Evolutionary conservation across 2,329 filamentous ascomycete species (phyloP), one percentile per base, ranked within the genome.

Genomic region (Chaetomium sp.): DNA sequence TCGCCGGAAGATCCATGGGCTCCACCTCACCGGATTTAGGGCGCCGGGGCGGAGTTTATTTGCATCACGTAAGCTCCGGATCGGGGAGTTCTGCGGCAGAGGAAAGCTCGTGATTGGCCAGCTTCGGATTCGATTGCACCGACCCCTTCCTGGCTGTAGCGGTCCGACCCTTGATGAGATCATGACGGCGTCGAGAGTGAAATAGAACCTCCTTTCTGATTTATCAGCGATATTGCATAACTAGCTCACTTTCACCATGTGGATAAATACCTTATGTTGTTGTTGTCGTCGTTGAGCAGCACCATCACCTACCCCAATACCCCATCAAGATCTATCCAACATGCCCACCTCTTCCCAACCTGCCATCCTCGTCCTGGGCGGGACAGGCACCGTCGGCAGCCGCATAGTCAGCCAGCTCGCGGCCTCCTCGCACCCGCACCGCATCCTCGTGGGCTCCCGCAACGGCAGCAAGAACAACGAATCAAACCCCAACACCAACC

Each of bases 311-410:
- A 25, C n/a, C 47, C 35, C 7, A 4, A 19, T 33, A 21, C 57
- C 42, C 25, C 19, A 38, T 31, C 10, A 19, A 56, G 19, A 21
- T 25, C 61, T 5, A 16, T 6, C 35, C 21, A 65, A 29, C 54
- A 63, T 57, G 47, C 9, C 62, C 57, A 53, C 16, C 60, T 16
- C 47, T 19, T 16, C 60, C n/a, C 42, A 31, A 10, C 55, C 55
- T 19, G 65, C 71, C 4, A 62, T 82, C 47, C 75, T 83, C 47
- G 69, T 83, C 8, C 72, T 77, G 2, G 80, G 80, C 54, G 81
- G 81, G 51, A 80, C 78, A 0, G 80, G 81, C 63, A 82, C 80
- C 56, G 75, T 81, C 1, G 76, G 77, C 50, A 72, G 72, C n/a
- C 76, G 77, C 35, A 71, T 82, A 35, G 76, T 76, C 47, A 64